phyloP scores from a whole-genome alignment of 2,329 filamentous ascomycete genomes.

The Ophiostoma quercus region DNA sequence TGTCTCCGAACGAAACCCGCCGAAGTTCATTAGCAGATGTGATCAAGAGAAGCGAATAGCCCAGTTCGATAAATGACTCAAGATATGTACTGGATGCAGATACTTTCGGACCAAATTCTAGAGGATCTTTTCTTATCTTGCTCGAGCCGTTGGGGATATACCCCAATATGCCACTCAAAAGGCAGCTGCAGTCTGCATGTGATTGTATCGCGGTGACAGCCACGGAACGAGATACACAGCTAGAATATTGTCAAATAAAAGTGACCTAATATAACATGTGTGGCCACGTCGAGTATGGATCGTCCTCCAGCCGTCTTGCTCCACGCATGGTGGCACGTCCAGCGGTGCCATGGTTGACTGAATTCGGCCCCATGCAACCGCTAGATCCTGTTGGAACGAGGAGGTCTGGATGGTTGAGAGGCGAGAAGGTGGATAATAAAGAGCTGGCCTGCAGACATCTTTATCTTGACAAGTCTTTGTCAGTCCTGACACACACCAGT shows the following conservation, averaged over 20 bases:
- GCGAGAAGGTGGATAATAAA: background rate
- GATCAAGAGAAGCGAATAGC: background rate
- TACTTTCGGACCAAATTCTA: background rate
- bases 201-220: background rate
- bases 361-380: conserved; percentile 10
- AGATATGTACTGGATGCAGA: background rate
- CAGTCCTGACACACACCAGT: background rate
- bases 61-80: background rate
- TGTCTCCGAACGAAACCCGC: background rate
- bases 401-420: background rate
- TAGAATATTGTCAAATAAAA: background rate
- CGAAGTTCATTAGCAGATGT: background rate
- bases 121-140: background rate
- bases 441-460: background rate
- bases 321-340: background rate
- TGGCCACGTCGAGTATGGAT: background rate
- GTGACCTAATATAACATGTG: background rate
- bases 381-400: background rate
- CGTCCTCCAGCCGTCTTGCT: background rate
- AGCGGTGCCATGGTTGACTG: background rate
- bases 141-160: background rate
- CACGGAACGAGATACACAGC: background rate
- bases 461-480: background rate
- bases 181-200: background rate
- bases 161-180: background rate